Evolutionary conservation across 1,139 yeast genomes (phyloP).

Genomic region (Blastobotrys buckinghamii): DNA sequence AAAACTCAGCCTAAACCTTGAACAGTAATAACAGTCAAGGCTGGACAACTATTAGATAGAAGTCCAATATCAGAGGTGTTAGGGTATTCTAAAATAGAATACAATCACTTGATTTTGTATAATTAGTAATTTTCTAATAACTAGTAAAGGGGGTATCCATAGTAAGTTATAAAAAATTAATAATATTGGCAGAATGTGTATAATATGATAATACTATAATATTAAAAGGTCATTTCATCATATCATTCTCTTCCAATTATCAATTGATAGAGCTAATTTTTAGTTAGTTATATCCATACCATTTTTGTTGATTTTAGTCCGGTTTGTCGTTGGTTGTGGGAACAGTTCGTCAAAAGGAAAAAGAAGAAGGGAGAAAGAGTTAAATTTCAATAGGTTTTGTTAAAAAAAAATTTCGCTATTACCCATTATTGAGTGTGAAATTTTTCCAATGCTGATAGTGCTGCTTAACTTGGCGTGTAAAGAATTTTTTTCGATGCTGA

Average conservation of each 20-base stretch:
- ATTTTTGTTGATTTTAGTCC: constrained; percentile 1
- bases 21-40: constrained; percentile 8
- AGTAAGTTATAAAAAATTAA: background rate
- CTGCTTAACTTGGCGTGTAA: no score
- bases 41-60: no score
- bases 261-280: background rate
- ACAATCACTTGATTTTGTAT: background rate
- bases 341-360: background rate
- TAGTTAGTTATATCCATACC: background rate
- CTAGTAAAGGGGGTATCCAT: no score
- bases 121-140: background rate
- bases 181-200: background rate
- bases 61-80: background rate
- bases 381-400: background rate
- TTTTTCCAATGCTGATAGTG: no score
- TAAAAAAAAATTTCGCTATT: background rate
- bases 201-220: background rate
- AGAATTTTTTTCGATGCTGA: no score
- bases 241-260: background rate
- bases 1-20: constrained; percentile 10
- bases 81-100: background rate
- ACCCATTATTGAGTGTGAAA: no score
- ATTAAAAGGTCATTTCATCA: background rate
- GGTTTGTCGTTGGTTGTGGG: constrained; percentile 1
- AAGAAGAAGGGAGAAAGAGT: background rate